A percentile compares a stretch with the other conserved stretches of the same genome.
Evolutionary conservation across 352 stramenopile genomes (phyloP).

Genomic region (Phytophthora ramorum): DNA sequence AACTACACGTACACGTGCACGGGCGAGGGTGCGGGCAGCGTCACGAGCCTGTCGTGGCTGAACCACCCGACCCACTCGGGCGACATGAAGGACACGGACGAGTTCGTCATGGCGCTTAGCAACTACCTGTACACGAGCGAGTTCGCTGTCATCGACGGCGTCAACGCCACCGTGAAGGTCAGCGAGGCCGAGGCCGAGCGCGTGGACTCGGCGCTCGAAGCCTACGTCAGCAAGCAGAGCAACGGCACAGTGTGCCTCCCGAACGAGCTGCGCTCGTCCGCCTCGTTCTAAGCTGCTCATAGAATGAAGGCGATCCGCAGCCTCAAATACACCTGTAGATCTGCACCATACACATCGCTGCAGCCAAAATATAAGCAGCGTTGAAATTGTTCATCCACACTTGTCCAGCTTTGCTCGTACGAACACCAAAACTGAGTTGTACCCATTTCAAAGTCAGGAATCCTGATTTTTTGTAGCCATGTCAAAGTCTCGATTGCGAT

Average conservation of each 20-base stretch:
- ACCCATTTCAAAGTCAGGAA: not conserved
- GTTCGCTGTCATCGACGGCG: constrained; percentile 46
- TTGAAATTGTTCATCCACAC: not conserved
- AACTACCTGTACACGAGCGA: constrained; percentile 70
- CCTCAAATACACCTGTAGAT: constrained; percentile 26
- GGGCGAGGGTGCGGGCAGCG: constrained; percentile 28
- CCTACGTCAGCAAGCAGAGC: constrained; percentile 40
- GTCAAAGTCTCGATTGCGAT: not conserved
- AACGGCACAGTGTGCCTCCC: constrained; percentile 29
- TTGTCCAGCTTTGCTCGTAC: too few relatives aligned
- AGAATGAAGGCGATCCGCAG: constrained; percentile 8
- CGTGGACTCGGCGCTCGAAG: constrained; percentile 54
- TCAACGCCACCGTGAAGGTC: constrained; percentile 47
- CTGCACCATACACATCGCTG: too few relatives aligned
- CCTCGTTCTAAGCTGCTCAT: constrained; percentile 23
- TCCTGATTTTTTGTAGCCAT: too few relatives aligned
- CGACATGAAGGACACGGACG: constrained; percentile 58
- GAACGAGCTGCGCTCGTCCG: constrained; percentile 35
- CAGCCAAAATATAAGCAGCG: too few relatives aligned
- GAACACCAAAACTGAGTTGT: constrained; percentile 6
- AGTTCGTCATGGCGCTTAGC: constrained; percentile 61
- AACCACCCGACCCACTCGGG: constrained; percentile 59
- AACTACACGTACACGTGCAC: constrained; percentile 79
- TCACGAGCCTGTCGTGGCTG: constrained; percentile 67
- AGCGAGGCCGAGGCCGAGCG: constrained; percentile 56